phyloP scores from a whole-genome alignment of 345 rosid genomes.

The Murraya koenigii region DNA sequence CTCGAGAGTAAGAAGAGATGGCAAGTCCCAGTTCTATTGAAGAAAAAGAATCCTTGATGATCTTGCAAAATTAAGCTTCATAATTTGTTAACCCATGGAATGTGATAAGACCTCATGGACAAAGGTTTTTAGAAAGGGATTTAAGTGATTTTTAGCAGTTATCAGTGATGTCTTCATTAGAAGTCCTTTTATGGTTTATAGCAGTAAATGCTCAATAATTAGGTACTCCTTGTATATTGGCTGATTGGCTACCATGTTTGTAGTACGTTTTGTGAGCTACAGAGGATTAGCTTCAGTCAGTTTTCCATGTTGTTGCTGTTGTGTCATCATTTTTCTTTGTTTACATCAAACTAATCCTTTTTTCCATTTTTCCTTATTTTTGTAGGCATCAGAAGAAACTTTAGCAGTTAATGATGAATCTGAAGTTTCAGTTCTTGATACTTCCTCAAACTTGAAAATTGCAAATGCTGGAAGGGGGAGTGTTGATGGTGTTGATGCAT shows the following conservation, averaged over 20 bases:
- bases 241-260: neutral
- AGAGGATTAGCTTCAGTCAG: neutral
- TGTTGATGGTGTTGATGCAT: constrained; percentile 4
- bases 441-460: constrained; percentile 14
- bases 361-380: neutral
- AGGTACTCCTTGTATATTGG: neutral
- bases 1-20: neutral
- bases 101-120: neutral
- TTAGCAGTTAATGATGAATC: constrained; percentile 29
- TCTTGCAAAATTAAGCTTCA: neutral
- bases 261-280: neutral
- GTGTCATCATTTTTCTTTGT: neutral
- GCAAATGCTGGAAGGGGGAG: constrained; percentile 17
- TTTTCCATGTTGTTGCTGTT: neutral
- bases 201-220: neutral
- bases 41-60: neutral
- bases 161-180: neutral
- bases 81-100: neutral
- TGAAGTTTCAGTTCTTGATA: constrained; percentile 19
- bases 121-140: neutral
- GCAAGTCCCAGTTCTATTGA: neutral
- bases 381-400: constrained; percentile 45
- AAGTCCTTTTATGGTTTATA: neutral
- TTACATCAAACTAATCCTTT: neutral
- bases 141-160: neutral